Evolutionary conservation across 2,329 filamentous ascomycete species (phyloP).

Genomic region (Septoria petroselini): DNA sequence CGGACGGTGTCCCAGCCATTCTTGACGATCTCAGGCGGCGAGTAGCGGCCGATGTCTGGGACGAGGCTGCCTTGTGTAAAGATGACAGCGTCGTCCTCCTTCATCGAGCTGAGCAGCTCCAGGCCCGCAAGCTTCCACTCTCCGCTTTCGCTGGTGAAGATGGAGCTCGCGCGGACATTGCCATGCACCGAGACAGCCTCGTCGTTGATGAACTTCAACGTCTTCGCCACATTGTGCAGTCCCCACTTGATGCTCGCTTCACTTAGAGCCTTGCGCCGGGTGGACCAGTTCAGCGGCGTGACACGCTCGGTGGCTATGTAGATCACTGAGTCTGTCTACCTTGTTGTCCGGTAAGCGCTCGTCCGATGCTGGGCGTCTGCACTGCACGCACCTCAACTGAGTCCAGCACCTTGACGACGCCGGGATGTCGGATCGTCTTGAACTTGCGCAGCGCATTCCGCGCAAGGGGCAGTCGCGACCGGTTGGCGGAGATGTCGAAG

Average conservation of each 20-base stretch:
- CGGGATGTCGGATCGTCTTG: slow-evolving; percentile 87
- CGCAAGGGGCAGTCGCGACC: slow-evolving; percentile 76
- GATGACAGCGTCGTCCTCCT: slow-evolving; percentile 90
- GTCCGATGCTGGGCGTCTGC: slow-evolving; percentile 6
- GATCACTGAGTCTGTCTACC: slow-evolving; percentile 84
- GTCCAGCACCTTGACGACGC: slow-evolving; percentile 89
- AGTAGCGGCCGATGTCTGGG: slow-evolving; percentile 79
- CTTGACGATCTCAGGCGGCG: slow-evolving; percentile 79
- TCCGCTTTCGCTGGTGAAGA: slow-evolving; percentile 92
- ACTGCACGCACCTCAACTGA: slow-evolving; percentile 74
- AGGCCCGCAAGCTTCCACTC: slow-evolving; percentile 98
- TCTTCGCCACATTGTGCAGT: slow-evolving; percentile 80
- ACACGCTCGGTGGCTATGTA: slow-evolving; percentile 94
- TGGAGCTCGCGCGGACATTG: slow-evolving; percentile 75
- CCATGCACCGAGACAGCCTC: slow-evolving; percentile 92
- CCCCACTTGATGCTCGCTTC: slow-evolving; percentile 98
- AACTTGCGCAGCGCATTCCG: slow-evolving; percentile 93
- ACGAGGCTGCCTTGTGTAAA: slow-evolving; percentile 86
- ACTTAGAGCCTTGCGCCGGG: slow-evolving; percentile 80
- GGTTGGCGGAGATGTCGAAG: slow-evolving; percentile 82
- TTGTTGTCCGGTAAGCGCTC: slow-evolving; percentile 38
- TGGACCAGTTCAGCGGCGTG: slow-evolving; percentile 82
- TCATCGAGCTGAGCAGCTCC: slow-evolving; percentile 88
- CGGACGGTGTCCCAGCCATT: slow-evolving; percentile 91
- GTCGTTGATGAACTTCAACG: slow-evolving; percentile 91